Evolutionary conservation across 1,139 yeast species (phyloP).

Genomic region (Pichia sp.): DNA sequence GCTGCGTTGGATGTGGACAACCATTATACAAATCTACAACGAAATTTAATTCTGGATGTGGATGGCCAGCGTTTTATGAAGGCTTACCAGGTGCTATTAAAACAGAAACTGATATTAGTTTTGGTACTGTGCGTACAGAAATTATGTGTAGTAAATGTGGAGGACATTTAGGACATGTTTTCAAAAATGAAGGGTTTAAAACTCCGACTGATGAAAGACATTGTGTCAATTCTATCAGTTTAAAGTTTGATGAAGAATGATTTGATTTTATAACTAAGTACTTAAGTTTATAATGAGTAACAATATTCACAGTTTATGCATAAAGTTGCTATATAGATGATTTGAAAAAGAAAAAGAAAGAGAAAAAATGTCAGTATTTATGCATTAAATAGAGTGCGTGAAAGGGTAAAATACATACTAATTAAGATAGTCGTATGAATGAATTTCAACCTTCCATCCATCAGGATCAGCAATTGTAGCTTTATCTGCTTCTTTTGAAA

Average conservation of each 20-base stretch:
- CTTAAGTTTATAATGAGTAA: background rate
- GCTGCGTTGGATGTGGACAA: conserved; percentile 77
- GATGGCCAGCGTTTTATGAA: conserved; percentile 96
- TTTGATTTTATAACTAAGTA: background rate
- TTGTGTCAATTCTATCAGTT: conserved; percentile 83
- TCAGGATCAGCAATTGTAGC: conserved; percentile 90
- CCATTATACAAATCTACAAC: conserved; percentile 76
- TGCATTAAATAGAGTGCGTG: background rate
- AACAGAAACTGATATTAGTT: conserved; percentile 51
- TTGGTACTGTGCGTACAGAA: conserved; percentile 81
- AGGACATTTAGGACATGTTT: conserved; percentile 92
- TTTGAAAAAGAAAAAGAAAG: background rate
- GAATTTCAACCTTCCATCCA: conserved; percentile 75
- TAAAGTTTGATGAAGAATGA: conserved; percentile 46
- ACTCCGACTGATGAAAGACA: conserved; percentile 92
- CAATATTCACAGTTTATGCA: background rate
- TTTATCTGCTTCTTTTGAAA: conserved; percentile 40
- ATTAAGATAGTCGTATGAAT: conserved; percentile 34
- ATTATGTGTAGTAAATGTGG: conserved; percentile 86
- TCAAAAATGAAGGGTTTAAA: conserved; percentile 87
- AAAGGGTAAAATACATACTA: conserved; percentile 15
- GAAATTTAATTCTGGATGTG: conserved; percentile 87
- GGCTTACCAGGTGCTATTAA: conserved; percentile 78
- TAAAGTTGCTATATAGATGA: background rate
- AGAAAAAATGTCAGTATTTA: conserved; percentile 1